phyloP scores from a whole-genome alignment of 345 rosid species.

The Dipteronia sinensis region DNA sequence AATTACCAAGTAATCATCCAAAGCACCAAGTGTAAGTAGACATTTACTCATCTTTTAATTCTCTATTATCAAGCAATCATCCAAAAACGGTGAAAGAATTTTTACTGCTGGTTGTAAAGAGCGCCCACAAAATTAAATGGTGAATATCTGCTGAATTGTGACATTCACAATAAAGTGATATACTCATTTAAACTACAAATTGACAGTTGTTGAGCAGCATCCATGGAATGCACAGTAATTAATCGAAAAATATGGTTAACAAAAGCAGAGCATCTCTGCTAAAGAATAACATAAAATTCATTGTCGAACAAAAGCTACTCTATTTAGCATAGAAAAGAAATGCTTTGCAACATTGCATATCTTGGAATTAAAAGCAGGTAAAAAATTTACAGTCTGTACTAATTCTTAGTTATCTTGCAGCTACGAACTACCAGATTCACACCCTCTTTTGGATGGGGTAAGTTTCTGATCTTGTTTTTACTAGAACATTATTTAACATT shows the following conservation, averaged over 20 bases:
- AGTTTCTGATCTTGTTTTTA: constrained; percentile 29
- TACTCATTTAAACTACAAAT: neutral
- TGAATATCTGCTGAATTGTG: neutral
- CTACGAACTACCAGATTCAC: constrained; percentile 85
- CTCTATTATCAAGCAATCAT: constrained; percentile 3
- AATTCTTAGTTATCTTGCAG: constrained; percentile 45
- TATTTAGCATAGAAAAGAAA: neutral
- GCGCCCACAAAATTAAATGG: neutral
- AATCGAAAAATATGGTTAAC: neutral
- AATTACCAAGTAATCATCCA: constrained; percentile 25
- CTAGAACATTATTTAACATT: neutral
- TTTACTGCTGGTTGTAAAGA: neutral
- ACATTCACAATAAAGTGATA: neutral
- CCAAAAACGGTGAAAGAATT: neutral
- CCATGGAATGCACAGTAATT: neutral
- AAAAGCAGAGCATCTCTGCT: neutral
- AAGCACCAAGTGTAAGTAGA: constrained; percentile 90
- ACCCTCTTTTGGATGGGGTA: constrained; percentile 78
- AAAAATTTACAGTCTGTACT: constrained; percentile 17
- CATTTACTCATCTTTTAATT: neutral
- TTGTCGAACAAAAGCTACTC: neutral
- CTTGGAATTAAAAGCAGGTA: constrained; percentile 4
- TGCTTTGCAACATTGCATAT: neutral
- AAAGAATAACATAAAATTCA: neutral
- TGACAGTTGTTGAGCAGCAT: neutral